phyloP scores from a whole-genome alignment of 192 early-diverging fungal genomes.

The Dissophora globulifera region DNA sequence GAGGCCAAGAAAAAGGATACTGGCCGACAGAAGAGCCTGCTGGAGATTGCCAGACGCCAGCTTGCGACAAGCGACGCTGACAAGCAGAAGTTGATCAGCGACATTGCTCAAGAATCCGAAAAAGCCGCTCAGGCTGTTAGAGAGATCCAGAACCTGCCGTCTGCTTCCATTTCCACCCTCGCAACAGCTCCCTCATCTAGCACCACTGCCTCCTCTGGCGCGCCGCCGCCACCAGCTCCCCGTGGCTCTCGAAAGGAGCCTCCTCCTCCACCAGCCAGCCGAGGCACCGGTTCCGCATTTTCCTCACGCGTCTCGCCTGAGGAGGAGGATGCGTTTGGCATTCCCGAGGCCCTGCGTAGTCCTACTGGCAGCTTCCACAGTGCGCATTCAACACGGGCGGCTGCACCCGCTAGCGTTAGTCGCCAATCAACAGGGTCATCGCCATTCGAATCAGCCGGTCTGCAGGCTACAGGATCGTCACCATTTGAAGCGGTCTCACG shows the following conservation, averaged over 20 bases:
- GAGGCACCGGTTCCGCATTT: constrained; percentile 17
- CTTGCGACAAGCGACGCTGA: constrained; percentile 69
- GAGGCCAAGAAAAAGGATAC: constrained; percentile 66
- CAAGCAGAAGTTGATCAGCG: constrained; percentile 65
- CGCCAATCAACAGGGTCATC: constrained; percentile 46
- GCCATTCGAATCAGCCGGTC: constrained; percentile 23
- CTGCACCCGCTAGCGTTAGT: constrained; percentile 7
- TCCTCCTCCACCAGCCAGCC: constrained; percentile 50
- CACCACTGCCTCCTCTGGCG: background rate
- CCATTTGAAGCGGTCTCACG: constrained; percentile 27
- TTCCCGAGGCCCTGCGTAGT: constrained; percentile 42
- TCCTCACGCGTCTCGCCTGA: constrained; percentile 20
- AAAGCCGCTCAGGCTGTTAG: constrained; percentile 26
- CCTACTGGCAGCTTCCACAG: constrained; percentile 53
- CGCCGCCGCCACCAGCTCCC: constrained; percentile 41
- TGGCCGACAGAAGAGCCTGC: constrained; percentile 66
- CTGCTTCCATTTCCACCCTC: background rate
- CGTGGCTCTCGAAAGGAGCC: constrained; percentile 50
- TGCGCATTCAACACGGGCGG: constrained; percentile 10
- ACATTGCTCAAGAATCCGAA: constrained; percentile 58
- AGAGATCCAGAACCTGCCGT: constrained; percentile 17
- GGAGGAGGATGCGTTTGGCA: constrained; percentile 49
- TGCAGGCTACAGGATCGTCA: constrained; percentile 24
- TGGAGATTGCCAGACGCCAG: constrained; percentile 75
- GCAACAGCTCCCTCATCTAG: constrained; percentile 7